Conservation (phyloP, 805 yeast genomes). For the Zygoascus tannicola region DNA sequence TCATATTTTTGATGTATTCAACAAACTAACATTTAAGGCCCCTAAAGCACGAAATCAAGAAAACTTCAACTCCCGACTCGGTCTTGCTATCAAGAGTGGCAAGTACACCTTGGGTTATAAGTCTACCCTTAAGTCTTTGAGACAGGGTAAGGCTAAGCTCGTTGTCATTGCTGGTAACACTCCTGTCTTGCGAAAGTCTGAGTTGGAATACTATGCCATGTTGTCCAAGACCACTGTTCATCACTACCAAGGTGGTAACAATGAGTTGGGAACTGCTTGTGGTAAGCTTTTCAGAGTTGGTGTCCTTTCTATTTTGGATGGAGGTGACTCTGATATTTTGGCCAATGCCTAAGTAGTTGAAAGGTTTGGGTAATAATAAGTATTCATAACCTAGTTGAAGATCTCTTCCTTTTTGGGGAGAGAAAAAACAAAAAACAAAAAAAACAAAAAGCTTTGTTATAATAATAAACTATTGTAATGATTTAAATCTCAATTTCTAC, state of each 20-base stretch:
- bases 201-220: constrained; percentile 99
- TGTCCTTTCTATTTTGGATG: constrained; percentile 89
- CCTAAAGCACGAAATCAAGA: constrained; percentile 87
- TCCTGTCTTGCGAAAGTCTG: constrained; percentile 99
- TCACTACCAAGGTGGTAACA: constrained; percentile 99
- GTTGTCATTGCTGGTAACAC: constrained; percentile 98
- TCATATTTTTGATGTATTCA: too few species aligned
- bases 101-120: constrained; percentile 99
- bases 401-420: too few species aligned
- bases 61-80: constrained; percentile 95
- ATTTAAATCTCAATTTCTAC: too few species aligned
- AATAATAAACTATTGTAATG: neutral
- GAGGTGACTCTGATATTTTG: constrained; percentile 99
- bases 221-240: constrained; percentile 92
- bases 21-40: constrained; percentile 46
- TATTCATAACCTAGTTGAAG: too few species aligned
- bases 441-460: neutral
- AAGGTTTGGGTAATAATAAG: neutral
- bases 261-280: constrained; percentile 99
- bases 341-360: constrained; percentile 14
- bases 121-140: constrained; percentile 95
- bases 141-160: constrained; percentile 98
- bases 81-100: constrained; percentile 98
- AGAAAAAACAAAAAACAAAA: too few species aligned
- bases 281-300: constrained; percentile 99